Evolutionary conservation across 2,329 filamentous ascomycete genomes (phyloP).

Genomic region (Zasmidium citrigriseum): DNA sequence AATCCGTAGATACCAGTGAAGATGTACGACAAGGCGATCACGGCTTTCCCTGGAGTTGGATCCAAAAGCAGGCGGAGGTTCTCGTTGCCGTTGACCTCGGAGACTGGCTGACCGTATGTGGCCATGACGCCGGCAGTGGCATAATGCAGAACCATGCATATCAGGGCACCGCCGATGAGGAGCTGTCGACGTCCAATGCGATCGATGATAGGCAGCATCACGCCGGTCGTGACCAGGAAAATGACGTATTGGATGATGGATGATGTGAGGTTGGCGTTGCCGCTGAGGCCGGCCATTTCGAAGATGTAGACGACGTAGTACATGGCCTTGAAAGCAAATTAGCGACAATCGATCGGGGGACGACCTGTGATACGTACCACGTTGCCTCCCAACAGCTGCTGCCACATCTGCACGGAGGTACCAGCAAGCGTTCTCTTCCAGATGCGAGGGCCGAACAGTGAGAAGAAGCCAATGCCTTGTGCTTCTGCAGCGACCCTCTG

Average conservation of each 20-base stretch:
- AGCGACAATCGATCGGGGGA: slow-evolving; percentile 7
- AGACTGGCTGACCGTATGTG: slow-evolving; percentile 42
- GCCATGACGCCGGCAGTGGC: slow-evolving; percentile 50
- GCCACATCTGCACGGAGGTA: slow-evolving; percentile 59
- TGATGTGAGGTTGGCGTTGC: slow-evolving; percentile 49
- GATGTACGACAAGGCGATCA: slow-evolving; percentile 66
- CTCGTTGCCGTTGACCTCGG: slow-evolving; percentile 35
- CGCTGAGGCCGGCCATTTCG: slow-evolving; percentile 57
- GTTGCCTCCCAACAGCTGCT: slow-evolving; percentile 46
- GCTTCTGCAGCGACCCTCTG: slow-evolving; percentile 43
- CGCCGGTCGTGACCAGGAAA: slow-evolving; percentile 43
- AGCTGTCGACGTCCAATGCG: slow-evolving; percentile 40
- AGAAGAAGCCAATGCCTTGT: slow-evolving; percentile 40
- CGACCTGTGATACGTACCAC: slow-evolving; percentile 9
- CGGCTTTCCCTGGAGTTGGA: slow-evolving; percentile 57
- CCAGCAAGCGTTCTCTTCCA: slow-evolving; percentile 59
- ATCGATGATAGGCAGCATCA: slow-evolving; percentile 43
- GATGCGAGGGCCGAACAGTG: slow-evolving; percentile 53
- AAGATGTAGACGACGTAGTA: slow-evolving; percentile 62
- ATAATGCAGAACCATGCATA: slow-evolving; percentile 49
- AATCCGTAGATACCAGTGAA: slow-evolving; percentile 64
- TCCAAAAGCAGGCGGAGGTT: slow-evolving; percentile 53
- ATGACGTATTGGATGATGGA: slow-evolving; percentile 44
- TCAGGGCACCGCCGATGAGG: slow-evolving; percentile 43
- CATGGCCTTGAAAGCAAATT: slow-evolving; percentile 21